Percentiles rank a stretch among this genome's conserved stretches.
Evolutionary conservation across 2,329 filamentous ascomycete species (phyloP).

Genomic region (Alternaria triticimaculans): DNA sequence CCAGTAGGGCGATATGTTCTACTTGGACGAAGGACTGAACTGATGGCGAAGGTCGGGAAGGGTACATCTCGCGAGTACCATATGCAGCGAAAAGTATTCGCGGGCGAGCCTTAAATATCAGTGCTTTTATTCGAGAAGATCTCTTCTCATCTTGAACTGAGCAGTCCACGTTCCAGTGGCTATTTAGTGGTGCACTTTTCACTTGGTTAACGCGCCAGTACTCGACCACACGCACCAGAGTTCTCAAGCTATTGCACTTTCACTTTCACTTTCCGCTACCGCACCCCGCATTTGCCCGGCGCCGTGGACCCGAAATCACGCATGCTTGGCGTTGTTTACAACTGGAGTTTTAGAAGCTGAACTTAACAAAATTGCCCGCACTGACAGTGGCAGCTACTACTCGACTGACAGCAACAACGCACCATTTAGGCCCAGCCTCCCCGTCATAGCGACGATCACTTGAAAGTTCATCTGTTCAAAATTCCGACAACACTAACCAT

Average conservation of each 20-base stretch:
- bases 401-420: background rate
- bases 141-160: background rate
- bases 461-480: background rate
- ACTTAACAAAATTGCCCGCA: background rate
- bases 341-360: background rate
- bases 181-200: background rate
- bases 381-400: background rate
- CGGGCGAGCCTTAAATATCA: fast-evolving
- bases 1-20: background rate
- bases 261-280: background rate
- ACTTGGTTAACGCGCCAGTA: background rate
- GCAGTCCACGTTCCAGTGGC: background rate
- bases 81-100: fast-evolving
- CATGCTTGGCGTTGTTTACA: slow-evolving; percentile 4
- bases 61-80: background rate
- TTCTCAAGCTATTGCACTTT: background rate
- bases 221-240: background rate
- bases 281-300: background rate
- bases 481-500: slow-evolving; percentile 42
- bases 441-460: background rate
- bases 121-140: background rate
- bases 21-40: background rate
- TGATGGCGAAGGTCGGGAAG: background rate
- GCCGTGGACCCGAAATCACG: background rate
- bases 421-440: background rate